Base-by-base conservation (phyloP, 345 rosid species). In the Boechera divaricarpa region DNA sequence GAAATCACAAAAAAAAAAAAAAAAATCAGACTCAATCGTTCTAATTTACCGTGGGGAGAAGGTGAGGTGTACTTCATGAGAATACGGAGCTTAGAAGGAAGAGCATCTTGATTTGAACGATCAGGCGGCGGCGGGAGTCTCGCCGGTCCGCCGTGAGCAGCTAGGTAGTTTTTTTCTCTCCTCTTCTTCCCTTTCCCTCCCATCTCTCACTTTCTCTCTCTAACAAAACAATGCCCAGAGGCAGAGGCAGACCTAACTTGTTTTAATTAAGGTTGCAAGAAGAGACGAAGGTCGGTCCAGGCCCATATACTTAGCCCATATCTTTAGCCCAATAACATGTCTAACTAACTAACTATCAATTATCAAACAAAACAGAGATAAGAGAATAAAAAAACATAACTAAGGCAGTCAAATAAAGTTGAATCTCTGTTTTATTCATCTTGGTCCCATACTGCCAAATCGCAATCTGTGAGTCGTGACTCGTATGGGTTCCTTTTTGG, bases 81-180 rank as follows among this genome's bases (percentile, higher is more conserved):
- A 61, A 64, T 18, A 73, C 98, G 97, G 64, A 94, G 97, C 77
- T 90, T 94, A 12, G 90, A 78, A 48, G 98, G 97, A 70, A 94
- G 63, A 73, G 84, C 87, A 73, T 92, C 96, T 61, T 83, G 79
- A 71, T 87, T 80, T 21, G 92, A 85, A 70, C 81, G 85, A 59
- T 90, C 81, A 56, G 97, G 99, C 2, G 99, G 96, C 32, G 97
- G 97, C 47, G 99, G 99, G 10, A 95, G 94, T 10, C 88, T 76
- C 51, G 77, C 71, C 70, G 82, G 73, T 16, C 90, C 90, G 52
- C 98, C 97, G 74, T 94, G 98, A 15, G 94, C 95, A 12, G 94
- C 94, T 66, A 64, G 56, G 81, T 86, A 92, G 79, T 94, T 94
- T 80, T 87, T 94, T 80, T 90, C 97, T 84, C 98, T 83, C 63